Evolutionary conservation across 2,329 filamentous ascomycete species (phyloP).

Genomic region (Talaromyces sp.): DNA sequence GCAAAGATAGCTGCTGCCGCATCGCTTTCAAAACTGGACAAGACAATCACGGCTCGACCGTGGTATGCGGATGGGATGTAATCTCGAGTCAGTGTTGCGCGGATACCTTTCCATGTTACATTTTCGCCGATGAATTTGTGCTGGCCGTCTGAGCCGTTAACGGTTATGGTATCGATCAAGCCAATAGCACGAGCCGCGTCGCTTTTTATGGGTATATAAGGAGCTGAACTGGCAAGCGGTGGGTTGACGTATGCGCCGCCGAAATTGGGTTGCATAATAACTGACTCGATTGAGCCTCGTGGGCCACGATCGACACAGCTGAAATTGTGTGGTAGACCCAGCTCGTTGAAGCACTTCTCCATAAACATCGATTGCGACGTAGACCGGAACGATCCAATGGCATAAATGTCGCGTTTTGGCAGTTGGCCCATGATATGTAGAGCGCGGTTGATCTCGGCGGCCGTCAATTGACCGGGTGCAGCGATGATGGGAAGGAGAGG

Average conservation of each 20-base stretch:
- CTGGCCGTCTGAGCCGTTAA: slow-evolving; percentile 48
- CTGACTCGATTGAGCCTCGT: slow-evolving; percentile 63
- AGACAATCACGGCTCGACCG: slow-evolving; percentile 67
- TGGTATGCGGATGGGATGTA: slow-evolving; percentile 77
- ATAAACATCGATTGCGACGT: slow-evolving; percentile 78
- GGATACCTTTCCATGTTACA: slow-evolving; percentile 77
- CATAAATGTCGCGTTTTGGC: slow-evolving; percentile 73
- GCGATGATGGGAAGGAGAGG: slow-evolving; percentile 77
- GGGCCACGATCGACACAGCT: slow-evolving; percentile 66
- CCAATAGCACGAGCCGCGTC: slow-evolving; percentile 75
- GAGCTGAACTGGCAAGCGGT: slow-evolving; percentile 54
- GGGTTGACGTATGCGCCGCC: slow-evolving; percentile 78
- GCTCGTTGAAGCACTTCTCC: slow-evolving; percentile 74
- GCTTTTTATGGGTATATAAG: slow-evolving; percentile 61
- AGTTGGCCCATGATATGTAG: slow-evolving; percentile 74
- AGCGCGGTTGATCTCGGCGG: slow-evolving; percentile 76
- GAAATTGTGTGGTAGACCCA: slow-evolving; percentile 81
- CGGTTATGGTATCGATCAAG: slow-evolving; percentile 74
- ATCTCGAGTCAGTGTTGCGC: slow-evolving; percentile 73
- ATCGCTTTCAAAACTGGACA: slow-evolving; percentile 68
- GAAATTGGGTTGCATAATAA: slow-evolving; percentile 69
- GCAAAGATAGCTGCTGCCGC: slow-evolving; percentile 76
- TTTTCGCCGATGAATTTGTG: slow-evolving; percentile 70
- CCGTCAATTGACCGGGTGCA: slow-evolving; percentile 78
- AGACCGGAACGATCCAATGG: slow-evolving; percentile 67